phyloP scores from a whole-genome alignment of 2,329 filamentous ascomycete genomes.

The Botrytis aclada region DNA sequence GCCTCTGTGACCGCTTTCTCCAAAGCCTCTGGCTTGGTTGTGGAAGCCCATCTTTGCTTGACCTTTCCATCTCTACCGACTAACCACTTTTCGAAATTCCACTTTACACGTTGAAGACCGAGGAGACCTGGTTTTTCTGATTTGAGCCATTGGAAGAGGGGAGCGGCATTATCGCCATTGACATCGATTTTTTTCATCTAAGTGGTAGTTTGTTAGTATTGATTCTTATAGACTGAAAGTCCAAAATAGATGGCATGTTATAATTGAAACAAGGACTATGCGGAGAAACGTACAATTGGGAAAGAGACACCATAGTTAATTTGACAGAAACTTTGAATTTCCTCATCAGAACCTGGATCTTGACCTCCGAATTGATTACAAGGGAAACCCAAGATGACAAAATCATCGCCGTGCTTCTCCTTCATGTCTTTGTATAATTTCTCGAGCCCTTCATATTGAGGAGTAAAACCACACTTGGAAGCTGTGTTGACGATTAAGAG shows the following conservation, averaged over 20 bases:
- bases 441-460: slow-evolving; percentile 89
- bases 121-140: slow-evolving; percentile 73
- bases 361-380: slow-evolving; percentile 97
- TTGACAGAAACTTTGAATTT: slow-evolving; percentile 83
- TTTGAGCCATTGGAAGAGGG: slow-evolving; percentile 76
- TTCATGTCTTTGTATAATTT: slow-evolving; percentile 79
- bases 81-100: slow-evolving; percentile 99
- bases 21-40: slow-evolving; percentile 78
- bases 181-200: slow-evolving; percentile 82
- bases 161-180: slow-evolving; percentile 78
- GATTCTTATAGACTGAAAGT: no score
- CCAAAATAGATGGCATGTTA: background rate
- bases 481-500: slow-evolving; percentile 96
- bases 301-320: slow-evolving; percentile 93
- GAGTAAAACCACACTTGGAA: slow-evolving; percentile 98
- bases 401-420: slow-evolving; percentile 61
- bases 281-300: slow-evolving; percentile 60
- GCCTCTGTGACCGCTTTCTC: slow-evolving; percentile 74
- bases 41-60: slow-evolving; percentile 81
- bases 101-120: slow-evolving; percentile 90
- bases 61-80: slow-evolving; percentile 83
- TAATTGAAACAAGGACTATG: background rate
- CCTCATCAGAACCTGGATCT: slow-evolving; percentile 72
- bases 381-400: slow-evolving; percentile 89
- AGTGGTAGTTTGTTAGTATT: background rate